Evolutionary conservation across 2,329 filamentous ascomycete genomes (phyloP), one percentile per base, ranked within the genome.

Genomic region (Penicillium expansum): DNA sequence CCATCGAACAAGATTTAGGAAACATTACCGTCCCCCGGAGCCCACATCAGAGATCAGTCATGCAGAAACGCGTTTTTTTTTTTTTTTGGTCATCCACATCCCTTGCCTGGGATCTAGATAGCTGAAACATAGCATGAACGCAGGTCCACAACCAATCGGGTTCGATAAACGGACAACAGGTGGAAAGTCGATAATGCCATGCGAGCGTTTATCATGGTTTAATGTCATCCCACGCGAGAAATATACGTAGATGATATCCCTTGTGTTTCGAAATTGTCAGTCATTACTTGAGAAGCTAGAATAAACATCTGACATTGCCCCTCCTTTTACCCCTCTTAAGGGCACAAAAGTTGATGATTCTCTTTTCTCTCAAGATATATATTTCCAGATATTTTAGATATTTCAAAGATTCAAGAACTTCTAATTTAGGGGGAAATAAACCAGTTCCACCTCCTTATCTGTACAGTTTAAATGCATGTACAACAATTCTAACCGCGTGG

Each of bases 1-100:
- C 55, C 57, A 55, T 59, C 47, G 38, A 57, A 59, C 51, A 58
- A 60, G 62, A 61, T 56, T 58, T 22, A 55, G 59, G 57, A 60
- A 60, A 45, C 45, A 42, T 44, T 22, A 16, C 45, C 6, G 42
- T 62, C 59, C 59, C 59, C 57, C 62, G 50, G n/a, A 16, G 27
- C 27, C 27, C 38, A 43, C 27, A 35, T 22, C 14, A 11, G 22
- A 29, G 22, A 49, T 42, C 48, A 42, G 48, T 52, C 43, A 52
- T 56, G 44, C 44, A 54, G 48, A 47, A 38, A 16, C 3, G 16
- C 41, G 55, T 53, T 50, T 56, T 33, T 37, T 35, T 24, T 53
- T 50, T 56, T 33, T 37, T 35, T 24, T 45, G 48, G 22, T 52
- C 44, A 41, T 48, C 37, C 24, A 39, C 16, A 45, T 42, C 59